Percentiles rank a stretch among this genome's conserved stretches.
Conservation (phyloP, 306 rosid species). For the Pterocarpus macrocarpus region DNA sequence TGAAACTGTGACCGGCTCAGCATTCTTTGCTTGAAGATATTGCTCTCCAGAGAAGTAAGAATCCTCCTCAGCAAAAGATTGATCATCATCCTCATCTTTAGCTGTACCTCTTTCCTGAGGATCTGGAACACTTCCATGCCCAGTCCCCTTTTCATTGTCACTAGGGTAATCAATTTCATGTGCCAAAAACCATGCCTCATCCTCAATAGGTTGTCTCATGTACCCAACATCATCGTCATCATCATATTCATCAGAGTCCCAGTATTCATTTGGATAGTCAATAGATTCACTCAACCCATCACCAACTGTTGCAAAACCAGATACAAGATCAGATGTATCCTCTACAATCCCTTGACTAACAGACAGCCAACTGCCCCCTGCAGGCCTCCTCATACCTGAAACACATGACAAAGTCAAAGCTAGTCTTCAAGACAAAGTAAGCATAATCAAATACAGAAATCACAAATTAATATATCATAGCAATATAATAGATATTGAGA, state of each 20-base stretch:
- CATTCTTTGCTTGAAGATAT: conserved; percentile 75
- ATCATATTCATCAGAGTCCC: conserved; percentile 99
- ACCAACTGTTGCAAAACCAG: conserved; percentile 97
- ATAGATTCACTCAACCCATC: conserved; percentile 91
- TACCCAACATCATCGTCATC: conserved; percentile 96
- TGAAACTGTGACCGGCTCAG: conserved; percentile 70
- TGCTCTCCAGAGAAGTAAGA: conserved; percentile 94
- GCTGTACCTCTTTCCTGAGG: conserved; percentile 75
- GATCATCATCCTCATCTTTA: conserved; percentile 96
- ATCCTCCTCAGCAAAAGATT: conserved; percentile 97
- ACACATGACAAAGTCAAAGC: conserved; percentile 37
- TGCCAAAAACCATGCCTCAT: conserved; percentile 99
- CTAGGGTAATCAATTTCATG: conserved; percentile 99
- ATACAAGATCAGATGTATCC: conserved; percentile 94
- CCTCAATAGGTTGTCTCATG: conserved; percentile 99
- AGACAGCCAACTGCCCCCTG: conserved; percentile 91
- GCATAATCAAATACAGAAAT: conserved; percentile 25
- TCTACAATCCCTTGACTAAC: conserved; percentile 96
- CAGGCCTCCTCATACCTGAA: conserved; percentile 83
- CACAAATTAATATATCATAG: conserved; percentile 19
- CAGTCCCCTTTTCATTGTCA: conserved; percentile 95
- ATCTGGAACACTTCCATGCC: conserved; percentile 89
- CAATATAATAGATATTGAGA: neutral
- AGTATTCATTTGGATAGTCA: conserved; percentile 92
- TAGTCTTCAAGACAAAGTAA: conserved; percentile 20